These are phyloP conservation scores for Calonectria pauciramosa DNA, from an alignment of 2,329 filamentous ascomycete genomes.

Conservation along the genomic window DNA sequence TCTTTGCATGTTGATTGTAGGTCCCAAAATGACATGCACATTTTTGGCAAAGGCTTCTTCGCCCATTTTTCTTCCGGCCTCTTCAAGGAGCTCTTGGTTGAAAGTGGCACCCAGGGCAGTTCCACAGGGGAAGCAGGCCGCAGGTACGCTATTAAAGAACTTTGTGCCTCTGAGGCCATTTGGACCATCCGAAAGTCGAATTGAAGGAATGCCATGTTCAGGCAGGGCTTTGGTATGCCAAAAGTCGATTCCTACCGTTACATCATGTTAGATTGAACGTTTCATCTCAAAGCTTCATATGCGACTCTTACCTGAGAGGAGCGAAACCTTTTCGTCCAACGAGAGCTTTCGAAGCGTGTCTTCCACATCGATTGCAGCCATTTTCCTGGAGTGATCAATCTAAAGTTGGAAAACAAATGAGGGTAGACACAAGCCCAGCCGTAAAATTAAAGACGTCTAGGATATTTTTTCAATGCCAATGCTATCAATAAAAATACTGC, in stretches of 20 bases:
- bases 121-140: slow-evolving; percentile 24
- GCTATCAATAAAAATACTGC: background rate
- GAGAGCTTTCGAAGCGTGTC: background rate
- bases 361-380: background rate
- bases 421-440: background rate
- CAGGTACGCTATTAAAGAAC: slow-evolving; percentile 27
- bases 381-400: background rate
- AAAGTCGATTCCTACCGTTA: background rate
- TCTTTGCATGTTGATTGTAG: slow-evolving; percentile 8
- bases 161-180: slow-evolving; percentile 32
- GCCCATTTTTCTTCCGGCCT: background rate
- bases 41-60: background rate
- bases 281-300: background rate
- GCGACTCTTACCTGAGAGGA: background rate
- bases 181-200: slow-evolving; percentile 36
- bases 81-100: background rate
- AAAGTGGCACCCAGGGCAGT: slow-evolving; percentile 13
- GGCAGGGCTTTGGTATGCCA: slow-evolving; percentile 10
- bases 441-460: background rate
- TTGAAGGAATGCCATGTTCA: slow-evolving; percentile 8
- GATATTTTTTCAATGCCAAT: background rate
- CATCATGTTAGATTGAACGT: background rate
- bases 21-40: background rate
- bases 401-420: background rate
- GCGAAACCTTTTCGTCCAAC: background rate